A percentile compares a stretch with the other conserved stretches of the same genome.
These are phyloP conservation scores for Cichorium intybus DNA, from an alignment of 140 eudicot genomes.

Conservation along the genomic window DNA sequence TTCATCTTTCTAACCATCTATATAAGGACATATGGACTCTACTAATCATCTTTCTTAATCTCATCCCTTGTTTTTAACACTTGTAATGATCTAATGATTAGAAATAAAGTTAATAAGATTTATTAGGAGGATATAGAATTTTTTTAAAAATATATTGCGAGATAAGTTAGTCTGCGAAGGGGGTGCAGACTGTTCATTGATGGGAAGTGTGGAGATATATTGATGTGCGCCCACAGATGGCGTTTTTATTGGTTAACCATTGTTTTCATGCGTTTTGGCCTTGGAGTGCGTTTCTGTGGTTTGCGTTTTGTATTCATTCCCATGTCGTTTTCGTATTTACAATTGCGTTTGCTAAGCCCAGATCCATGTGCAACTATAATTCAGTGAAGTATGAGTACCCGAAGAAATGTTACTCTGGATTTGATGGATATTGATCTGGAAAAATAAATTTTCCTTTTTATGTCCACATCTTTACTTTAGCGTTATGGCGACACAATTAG, in stretches of 20 bases:
- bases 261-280: slow-evolving; percentile 18
- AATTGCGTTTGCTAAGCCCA: slow-evolving; percentile 5
- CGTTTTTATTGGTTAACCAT: slow-evolving; percentile 8
- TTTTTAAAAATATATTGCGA: no score
- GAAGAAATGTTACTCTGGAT: background rate
- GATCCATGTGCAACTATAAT: background rate
- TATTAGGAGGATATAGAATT: no score
- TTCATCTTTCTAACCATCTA: no score
- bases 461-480: slow-evolving; percentile 19
- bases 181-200: background rate
- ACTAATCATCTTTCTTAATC: no score
- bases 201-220: background rate
- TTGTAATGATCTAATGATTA: no score
- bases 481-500: slow-evolving; percentile 8
- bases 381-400: background rate
- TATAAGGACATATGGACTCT: no score
- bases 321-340: slow-evolving; percentile 6
- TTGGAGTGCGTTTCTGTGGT: background rate
- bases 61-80: no score
- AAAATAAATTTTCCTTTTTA: background rate
- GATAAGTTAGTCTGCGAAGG: no score
- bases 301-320: slow-evolving; percentile 15
- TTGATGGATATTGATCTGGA: background rate
- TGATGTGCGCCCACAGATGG: background rate
- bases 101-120: no score